A percentile compares a stretch with the other conserved stretches of the same genome.
Conservation (phyloP, 805 yeast species). For the Wickerhamomyces bovis region DNA sequence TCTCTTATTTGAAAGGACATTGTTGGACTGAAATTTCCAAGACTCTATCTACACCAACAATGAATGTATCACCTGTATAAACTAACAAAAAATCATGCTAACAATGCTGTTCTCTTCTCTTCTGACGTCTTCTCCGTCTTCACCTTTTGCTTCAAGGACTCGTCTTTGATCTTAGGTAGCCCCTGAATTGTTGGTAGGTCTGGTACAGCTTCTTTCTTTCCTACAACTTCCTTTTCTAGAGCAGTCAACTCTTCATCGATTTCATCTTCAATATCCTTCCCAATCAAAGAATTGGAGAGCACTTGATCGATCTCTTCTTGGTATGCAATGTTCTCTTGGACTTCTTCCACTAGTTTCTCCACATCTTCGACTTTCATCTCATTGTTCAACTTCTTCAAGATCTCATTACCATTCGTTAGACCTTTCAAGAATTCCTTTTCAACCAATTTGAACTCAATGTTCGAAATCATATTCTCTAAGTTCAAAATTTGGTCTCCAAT, state of each 20-base stretch:
- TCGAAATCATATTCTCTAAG: conserved; percentile 69
- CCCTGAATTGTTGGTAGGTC: conserved; percentile 4
- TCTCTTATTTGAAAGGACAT: too few relatives aligned
- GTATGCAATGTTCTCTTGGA: conserved; percentile 72
- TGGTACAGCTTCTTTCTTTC: background rate
- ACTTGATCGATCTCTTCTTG: conserved; percentile 67
- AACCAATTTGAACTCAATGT: conserved; percentile 82
- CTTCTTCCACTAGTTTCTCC: conserved; percentile 79
- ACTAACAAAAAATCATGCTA: background rate
- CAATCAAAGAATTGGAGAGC: conserved; percentile 33
- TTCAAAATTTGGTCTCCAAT: conserved; percentile 76
- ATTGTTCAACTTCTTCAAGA: conserved; percentile 65
- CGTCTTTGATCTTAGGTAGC: conserved; percentile 2
- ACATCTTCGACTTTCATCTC: conserved; percentile 75
- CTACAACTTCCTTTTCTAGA: conserved; percentile 75
- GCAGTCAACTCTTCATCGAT: conserved; percentile 90
- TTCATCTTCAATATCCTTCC: conserved; percentile 66
- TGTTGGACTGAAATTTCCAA: too few relatives aligned
- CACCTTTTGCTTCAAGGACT: background rate
- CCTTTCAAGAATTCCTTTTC: conserved; percentile 84
- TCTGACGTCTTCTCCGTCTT: background rate
- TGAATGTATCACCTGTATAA: background rate
- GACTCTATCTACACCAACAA: too few relatives aligned
- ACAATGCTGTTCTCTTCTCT: conserved; percentile 2
- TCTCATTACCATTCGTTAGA: conserved; percentile 71